Conservation (phyloP, 2,329 filamentous ascomycete species). For the Nakataea oryzae region DNA sequence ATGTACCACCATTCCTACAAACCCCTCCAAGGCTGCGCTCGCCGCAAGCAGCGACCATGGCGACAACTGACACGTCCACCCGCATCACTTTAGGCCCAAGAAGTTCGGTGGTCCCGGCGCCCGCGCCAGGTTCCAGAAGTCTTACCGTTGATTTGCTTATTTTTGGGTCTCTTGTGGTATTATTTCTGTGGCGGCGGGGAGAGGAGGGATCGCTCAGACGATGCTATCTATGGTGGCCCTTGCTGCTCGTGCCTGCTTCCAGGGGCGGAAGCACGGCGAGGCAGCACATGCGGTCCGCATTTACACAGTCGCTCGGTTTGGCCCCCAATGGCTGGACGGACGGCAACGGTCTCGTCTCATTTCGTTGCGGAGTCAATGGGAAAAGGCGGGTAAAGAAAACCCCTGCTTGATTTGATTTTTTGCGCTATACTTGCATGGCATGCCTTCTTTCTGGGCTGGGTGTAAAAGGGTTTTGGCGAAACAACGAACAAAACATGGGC, state of each 20-base stretch:
- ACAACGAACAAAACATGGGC: conserved; percentile 17
- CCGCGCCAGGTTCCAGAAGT: conserved; percentile 96
- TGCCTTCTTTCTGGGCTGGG: conserved; percentile 27
- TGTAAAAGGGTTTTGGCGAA: conserved; percentile 42
- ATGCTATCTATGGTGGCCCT: conserved; percentile 8
- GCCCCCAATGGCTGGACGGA: conserved; percentile 3
- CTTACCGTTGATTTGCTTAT: conserved; percentile 69
- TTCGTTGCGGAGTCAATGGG: conserved; percentile 20
- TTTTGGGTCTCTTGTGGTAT: background rate
- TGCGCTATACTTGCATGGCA: conserved; percentile 38
- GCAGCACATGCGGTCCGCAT: conserved; percentile 4
- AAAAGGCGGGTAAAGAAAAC: conserved; percentile 15
- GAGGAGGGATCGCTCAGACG: conserved; percentile 16
- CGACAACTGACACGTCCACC: background rate
- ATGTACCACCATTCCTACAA: background rate
- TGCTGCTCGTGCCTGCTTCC: background rate
- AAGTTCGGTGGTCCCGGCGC: conserved; percentile 92
- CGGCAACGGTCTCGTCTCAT: conserved; percentile 3
- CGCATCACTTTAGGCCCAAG: conserved; percentile 53
- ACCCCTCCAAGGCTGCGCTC: conserved; percentile 62
- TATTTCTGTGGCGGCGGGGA: conserved; percentile 6
- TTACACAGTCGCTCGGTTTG: conserved; percentile 2
- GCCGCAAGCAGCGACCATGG: conserved; percentile 54
- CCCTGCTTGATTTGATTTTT: conserved; percentile 26
- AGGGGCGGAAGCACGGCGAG: conserved; percentile 4